Conservation (phyloP, 2,329 filamentous ascomycete genomes). For the Claviceps arundinis region DNA sequence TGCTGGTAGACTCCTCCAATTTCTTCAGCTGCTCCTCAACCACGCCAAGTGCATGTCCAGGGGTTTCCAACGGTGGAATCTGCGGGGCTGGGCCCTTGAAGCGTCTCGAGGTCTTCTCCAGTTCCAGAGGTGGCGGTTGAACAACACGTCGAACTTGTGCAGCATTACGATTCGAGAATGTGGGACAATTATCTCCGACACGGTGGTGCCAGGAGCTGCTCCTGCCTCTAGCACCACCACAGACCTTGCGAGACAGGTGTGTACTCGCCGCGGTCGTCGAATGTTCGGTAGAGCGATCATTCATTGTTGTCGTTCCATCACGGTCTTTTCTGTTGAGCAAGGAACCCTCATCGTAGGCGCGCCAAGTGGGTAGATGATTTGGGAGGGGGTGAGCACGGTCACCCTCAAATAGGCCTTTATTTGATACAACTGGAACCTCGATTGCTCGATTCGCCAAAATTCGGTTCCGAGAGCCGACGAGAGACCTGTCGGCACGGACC, state of each 20-base stretch:
- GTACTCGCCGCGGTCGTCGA: constrained; percentile 2
- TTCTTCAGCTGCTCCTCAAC: constrained; percentile 40
- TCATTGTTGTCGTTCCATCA: constrained; percentile 24
- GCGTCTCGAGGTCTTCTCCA: constrained; percentile 29
- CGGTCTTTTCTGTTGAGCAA: constrained; percentile 9
- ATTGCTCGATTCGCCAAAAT: neutral
- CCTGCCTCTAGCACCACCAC: constrained; percentile 7
- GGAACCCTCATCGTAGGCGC: neutral
- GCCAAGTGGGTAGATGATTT: neutral
- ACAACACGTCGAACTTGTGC: constrained; percentile 36
- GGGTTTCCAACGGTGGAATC: constrained; percentile 39
- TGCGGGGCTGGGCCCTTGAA: constrained; percentile 33
- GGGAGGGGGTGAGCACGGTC: neutral
- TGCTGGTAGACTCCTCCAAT: constrained; percentile 28
- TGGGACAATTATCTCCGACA: constrained; percentile 43
- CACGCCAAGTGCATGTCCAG: constrained; percentile 31
- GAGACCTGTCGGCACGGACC: neutral
- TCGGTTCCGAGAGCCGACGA: neutral
- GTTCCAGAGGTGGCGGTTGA: constrained; percentile 41
- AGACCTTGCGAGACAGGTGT: constrained; percentile 3
- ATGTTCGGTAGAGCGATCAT: constrained; percentile 19
- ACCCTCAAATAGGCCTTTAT: neutral
- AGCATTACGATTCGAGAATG: constrained; percentile 41
- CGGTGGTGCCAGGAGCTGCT: constrained; percentile 37
- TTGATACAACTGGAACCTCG: neutral